Conservation (phyloP, 495 filamentous ascomycete species). For the Apiosordaria backusii region DNA sequence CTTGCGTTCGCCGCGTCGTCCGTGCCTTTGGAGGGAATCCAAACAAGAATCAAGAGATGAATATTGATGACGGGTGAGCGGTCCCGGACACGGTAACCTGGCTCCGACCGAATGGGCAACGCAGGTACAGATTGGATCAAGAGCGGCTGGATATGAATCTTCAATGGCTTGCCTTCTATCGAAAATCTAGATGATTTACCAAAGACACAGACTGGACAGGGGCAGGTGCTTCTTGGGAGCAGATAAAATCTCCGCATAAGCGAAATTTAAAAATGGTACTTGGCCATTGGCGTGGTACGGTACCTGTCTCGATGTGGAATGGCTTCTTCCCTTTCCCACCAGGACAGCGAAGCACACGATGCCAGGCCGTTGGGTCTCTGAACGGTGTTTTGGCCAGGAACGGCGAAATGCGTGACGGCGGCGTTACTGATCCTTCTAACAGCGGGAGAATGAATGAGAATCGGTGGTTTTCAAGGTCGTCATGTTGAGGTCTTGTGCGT, state of each 20-base stretch:
- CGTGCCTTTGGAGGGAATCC: no score
- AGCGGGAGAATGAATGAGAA: background rate
- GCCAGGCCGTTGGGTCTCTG: background rate
- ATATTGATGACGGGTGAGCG: conserved; percentile 10
- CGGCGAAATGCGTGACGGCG: background rate
- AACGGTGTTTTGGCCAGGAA: background rate
- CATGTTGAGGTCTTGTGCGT: background rate
- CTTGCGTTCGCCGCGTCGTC: no score
- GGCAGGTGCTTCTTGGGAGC: background rate
- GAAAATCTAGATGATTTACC: background rate
- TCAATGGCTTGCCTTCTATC: background rate
- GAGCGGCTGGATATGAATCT: background rate
- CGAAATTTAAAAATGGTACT: conserved; percentile 1
- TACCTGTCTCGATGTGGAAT: background rate
- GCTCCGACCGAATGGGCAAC: conserved; percentile 5
- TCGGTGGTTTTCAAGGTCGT: background rate
- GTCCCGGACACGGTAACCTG: background rate
- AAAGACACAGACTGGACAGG: background rate
- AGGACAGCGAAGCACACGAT: background rate
- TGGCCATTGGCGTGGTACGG: background rate
- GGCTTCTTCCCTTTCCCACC: background rate
- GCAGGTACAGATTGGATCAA: conserved; percentile 23
- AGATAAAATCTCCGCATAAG: conserved; percentile 1
- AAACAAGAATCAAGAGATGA: conserved; percentile 13
- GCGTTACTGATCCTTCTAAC: background rate